Conservation (phyloP, 2,329 filamentous ascomycete genomes). For the Nigrograna mackinnonii region DNA sequence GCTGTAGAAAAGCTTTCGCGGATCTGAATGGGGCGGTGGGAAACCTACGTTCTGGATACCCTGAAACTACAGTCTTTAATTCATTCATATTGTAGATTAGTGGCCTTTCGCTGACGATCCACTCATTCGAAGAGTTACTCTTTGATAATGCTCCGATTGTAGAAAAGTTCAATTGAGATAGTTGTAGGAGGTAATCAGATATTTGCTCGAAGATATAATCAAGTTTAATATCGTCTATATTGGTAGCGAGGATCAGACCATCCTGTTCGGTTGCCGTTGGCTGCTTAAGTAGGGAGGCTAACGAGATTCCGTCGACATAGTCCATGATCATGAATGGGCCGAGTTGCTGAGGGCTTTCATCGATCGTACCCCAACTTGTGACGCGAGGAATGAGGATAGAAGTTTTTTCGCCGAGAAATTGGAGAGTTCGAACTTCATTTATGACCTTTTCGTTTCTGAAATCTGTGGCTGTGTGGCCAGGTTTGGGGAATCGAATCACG, state of each 20-base stretch:
- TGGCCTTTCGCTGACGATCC: conserved; percentile 28
- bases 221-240: conserved; percentile 21
- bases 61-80: conserved; percentile 17
- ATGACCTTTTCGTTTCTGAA: conserved; percentile 20
- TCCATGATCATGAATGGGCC: conserved; percentile 31
- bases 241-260: conserved; percentile 15
- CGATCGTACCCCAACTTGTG: conserved; percentile 17
- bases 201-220: conserved; percentile 21
- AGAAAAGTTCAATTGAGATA: conserved; percentile 14
- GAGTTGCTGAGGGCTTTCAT: conserved; percentile 22
- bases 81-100: conserved; percentile 26
- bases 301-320: conserved; percentile 18
- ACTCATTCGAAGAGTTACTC: conserved; percentile 21
- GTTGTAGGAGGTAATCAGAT: conserved; percentile 16
- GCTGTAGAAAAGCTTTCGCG: conserved; percentile 17
- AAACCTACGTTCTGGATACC: conserved; percentile 32
- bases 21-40: conserved; percentile 26
- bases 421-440: conserved; percentile 19
- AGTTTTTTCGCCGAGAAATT: conserved; percentile 17
- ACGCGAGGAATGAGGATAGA: conserved; percentile 18
- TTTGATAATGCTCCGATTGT: conserved; percentile 36
- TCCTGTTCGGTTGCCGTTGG: conserved; percentile 23
- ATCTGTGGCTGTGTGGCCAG: conserved; percentile 15
- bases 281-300: conserved; percentile 19
- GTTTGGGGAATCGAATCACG: conserved; percentile 23